Evolutionary conservation across 2,329 filamentous ascomycete species (phyloP).

Genomic region (Ophiostoma himal-ulmi): DNA sequence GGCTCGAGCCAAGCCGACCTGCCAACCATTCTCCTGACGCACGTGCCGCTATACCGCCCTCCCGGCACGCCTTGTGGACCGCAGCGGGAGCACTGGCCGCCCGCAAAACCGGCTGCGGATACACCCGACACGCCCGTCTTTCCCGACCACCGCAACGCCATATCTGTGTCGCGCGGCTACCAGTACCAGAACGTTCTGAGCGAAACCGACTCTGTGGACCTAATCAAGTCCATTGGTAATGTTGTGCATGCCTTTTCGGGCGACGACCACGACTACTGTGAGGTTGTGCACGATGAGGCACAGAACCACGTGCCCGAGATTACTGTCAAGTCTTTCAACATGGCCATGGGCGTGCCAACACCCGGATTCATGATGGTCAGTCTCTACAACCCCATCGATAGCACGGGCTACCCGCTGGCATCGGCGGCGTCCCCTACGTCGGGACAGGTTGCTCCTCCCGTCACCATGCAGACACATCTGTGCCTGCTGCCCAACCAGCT

Average conservation of each 20-base stretch:
- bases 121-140: slow-evolving; percentile 36
- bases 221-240: slow-evolving; percentile 74
- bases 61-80: slow-evolving; percentile 84
- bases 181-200: slow-evolving; percentile 95
- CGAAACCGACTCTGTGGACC: slow-evolving; percentile 64
- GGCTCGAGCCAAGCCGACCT: slow-evolving; percentile 53
- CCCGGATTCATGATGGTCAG: slow-evolving; percentile 86
- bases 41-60: slow-evolving; percentile 81
- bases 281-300: slow-evolving; percentile 69
- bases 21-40: slow-evolving; percentile 82
- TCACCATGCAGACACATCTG: slow-evolving; percentile 69
- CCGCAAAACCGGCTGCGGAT: slow-evolving; percentile 52
- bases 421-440: slow-evolving; percentile 32
- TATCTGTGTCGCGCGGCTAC: slow-evolving; percentile 72
- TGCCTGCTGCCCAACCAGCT: slow-evolving; percentile 88
- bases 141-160: slow-evolving; percentile 68
- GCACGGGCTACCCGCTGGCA: slow-evolving; percentile 44
- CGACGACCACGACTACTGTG: slow-evolving; percentile 97
- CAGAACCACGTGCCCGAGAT: slow-evolving; percentile 68
- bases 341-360: slow-evolving; percentile 89
- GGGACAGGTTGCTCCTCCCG: neutral
- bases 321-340: slow-evolving; percentile 90
- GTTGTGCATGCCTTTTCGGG: slow-evolving; percentile 85
- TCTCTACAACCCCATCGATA: slow-evolving; percentile 84
- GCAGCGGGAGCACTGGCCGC: slow-evolving; percentile 75